Evolutionary conservation across 345 rosid species (phyloP).

Genomic region (Conringia planisiliqua): DNA sequence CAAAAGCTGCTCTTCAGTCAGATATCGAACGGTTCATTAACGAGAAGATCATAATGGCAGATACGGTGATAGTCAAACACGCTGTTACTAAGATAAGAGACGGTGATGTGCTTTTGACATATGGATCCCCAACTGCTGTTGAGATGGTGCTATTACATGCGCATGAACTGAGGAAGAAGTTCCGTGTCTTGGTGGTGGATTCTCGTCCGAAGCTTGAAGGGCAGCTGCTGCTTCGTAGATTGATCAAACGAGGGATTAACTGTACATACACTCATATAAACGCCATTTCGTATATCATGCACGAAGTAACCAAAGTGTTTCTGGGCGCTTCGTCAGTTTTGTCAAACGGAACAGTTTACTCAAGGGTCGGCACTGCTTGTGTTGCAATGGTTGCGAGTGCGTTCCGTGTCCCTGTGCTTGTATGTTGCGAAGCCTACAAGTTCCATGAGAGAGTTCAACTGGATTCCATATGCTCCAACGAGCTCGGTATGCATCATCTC

Average conservation of each 20-base stretch:
- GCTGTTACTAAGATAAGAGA: slow-evolving; percentile 89
- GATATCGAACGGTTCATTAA: slow-evolving; percentile 82
- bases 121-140: slow-evolving; percentile 82
- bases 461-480: slow-evolving; percentile 93
- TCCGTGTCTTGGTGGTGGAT: slow-evolving; percentile 86
- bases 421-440: slow-evolving; percentile 96
- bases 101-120: slow-evolving; percentile 93
- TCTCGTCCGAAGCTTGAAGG: slow-evolving; percentile 97
- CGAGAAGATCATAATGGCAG: slow-evolving; percentile 79
- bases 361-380: slow-evolving; percentile 93
- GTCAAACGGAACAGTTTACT: slow-evolving; percentile 95
- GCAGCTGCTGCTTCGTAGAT: slow-evolving; percentile 72
- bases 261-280: slow-evolving; percentile 89
- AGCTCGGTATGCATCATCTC: slow-evolving; percentile 64
- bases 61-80: slow-evolving; percentile 70
- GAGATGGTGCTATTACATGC: slow-evolving; percentile 88
- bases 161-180: slow-evolving; percentile 77
- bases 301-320: slow-evolving; percentile 90
- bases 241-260: slow-evolving; percentile 74
- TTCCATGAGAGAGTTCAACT: slow-evolving; percentile 94
- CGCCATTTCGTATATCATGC: slow-evolving; percentile 90
- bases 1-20: slow-evolving; percentile 58
- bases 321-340: slow-evolving; percentile 91
- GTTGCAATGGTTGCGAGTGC: slow-evolving; percentile 97
- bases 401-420: slow-evolving; percentile 74